Conservation (phyloP, 1,139 yeast genomes). For the Pichia sp. region DNA sequence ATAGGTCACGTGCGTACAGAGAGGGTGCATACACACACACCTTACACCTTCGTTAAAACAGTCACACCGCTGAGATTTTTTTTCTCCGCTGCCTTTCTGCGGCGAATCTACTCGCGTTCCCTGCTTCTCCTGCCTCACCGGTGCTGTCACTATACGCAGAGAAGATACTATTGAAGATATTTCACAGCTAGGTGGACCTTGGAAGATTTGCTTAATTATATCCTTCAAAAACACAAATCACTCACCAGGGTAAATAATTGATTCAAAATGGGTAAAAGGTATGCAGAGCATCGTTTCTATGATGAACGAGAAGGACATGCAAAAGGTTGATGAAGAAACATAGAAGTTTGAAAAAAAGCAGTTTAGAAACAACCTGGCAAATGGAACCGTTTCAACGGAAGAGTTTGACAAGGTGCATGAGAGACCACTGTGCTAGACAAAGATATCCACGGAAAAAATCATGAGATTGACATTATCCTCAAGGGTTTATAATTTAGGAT, state of each 20-base stretch:
- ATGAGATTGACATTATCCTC: no score
- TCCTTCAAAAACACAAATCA: constrained; percentile 14
- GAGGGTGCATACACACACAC: not conserved
- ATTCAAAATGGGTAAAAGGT: constrained; percentile 78
- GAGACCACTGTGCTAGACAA: no score
- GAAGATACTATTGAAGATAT: constrained; percentile 3
- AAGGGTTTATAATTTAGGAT: no score
- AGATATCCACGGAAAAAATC: no score
- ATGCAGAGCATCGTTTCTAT: constrained; percentile 34
- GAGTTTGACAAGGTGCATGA: no score
- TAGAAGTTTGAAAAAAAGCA: no score
- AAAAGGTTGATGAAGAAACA: no score
- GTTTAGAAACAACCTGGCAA: no score
- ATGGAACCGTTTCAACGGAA: no score
- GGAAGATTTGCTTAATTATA: not conserved
- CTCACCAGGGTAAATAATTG: constrained; percentile 25
- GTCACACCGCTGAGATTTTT: not conserved
- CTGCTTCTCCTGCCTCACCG: not conserved
- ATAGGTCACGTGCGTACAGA: constrained; percentile 1
- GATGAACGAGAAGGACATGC: not conserved
- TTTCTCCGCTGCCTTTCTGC: not conserved
- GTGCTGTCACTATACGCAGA: not conserved
- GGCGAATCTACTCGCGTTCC: not conserved
- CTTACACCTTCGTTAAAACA: not conserved
- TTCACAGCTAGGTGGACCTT: not conserved